Percentiles rank a stretch among this genome's conserved stretches.
These are phyloP conservation scores for Tolypocladium paradoxum DNA, from an alignment of 2,329 filamentous ascomycete species.

Conservation along the genomic window DNA sequence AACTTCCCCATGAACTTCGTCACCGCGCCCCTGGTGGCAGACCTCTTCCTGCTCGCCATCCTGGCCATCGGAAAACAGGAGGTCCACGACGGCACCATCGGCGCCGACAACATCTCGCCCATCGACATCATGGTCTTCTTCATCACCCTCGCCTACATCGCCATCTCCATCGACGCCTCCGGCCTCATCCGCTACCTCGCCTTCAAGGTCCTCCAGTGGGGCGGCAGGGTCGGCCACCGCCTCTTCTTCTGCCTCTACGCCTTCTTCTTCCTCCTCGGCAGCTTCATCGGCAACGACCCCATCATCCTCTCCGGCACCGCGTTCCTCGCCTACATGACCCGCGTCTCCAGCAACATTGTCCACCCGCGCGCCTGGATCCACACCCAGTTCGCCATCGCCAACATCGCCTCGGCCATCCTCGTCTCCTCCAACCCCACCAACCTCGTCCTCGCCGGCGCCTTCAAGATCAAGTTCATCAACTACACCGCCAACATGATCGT, in stretches of 20 bases:
- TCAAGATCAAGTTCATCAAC: constrained; percentile 58
- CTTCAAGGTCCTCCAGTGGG: constrained; percentile 58
- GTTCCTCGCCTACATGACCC: constrained; percentile 67
- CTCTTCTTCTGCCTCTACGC: constrained; percentile 64
- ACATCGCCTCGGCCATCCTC: constrained; percentile 63
- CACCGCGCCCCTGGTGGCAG: constrained; percentile 59
- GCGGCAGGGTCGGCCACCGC: constrained; percentile 53
- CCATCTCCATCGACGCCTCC: constrained; percentile 67
- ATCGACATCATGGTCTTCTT: constrained; percentile 70
- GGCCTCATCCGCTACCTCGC: constrained; percentile 61
- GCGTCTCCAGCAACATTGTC: constrained; percentile 61
- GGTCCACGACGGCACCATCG: constrained; percentile 58
- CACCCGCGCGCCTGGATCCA: constrained; percentile 65
- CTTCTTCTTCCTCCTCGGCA: constrained; percentile 60
- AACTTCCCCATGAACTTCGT: constrained; percentile 58
- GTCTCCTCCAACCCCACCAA: constrained; percentile 74
- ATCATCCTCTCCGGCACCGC: constrained; percentile 65
- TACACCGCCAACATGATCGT: constrained; percentile 74
- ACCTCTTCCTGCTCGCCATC: constrained; percentile 61
- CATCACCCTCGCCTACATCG: constrained; percentile 63
- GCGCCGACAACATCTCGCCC: constrained; percentile 54
- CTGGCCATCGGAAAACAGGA: constrained; percentile 55
- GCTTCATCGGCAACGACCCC: constrained; percentile 64
- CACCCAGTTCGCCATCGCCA: constrained; percentile 60
- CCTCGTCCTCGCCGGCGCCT: constrained; percentile 62